These are phyloP conservation scores for Cadophora malorum DNA, from an alignment of 2,329 filamentous ascomycete species.

Conservation along the genomic window DNA sequence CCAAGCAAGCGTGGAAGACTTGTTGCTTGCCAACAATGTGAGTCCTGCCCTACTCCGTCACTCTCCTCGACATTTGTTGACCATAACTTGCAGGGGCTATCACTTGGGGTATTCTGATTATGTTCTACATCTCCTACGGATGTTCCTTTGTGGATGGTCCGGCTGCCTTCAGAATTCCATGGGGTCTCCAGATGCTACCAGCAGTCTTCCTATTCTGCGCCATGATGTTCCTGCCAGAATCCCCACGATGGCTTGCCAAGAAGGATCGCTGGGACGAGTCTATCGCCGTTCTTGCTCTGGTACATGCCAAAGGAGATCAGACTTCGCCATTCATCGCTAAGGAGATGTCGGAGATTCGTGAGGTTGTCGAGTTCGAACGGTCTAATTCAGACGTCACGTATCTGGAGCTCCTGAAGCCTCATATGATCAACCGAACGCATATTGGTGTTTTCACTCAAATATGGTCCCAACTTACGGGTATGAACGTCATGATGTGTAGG, in stretches of 20 bases:
- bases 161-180: constrained; percentile 67
- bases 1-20: constrained; percentile 65
- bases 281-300: constrained; percentile 47
- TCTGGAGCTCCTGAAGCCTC: constrained; percentile 72
- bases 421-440: constrained; percentile 76
- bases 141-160: constrained; percentile 64
- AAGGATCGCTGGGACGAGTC: constrained; percentile 68
- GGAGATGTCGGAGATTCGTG: constrained; percentile 76
- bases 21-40: constrained; percentile 72
- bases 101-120: constrained; percentile 73
- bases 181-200: constrained; percentile 69
- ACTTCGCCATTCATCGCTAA: constrained; percentile 68
- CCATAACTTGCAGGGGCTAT: constrained; percentile 51
- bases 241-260: constrained; percentile 67
- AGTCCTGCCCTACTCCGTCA: constrained; percentile 40
- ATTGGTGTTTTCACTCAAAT: constrained; percentile 77
- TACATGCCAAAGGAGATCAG: constrained; percentile 70
- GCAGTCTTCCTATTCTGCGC: constrained; percentile 62
- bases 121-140: constrained; percentile 73
- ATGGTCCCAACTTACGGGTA: constrained; percentile 78
- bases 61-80: neutral
- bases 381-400: constrained; percentile 73
- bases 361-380: constrained; percentile 79
- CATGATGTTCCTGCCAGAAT: constrained; percentile 67
- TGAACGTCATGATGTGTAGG: constrained; percentile 79